These are phyloP conservation scores for Ophiosphaerella herpotricha DNA, from an alignment of 2,329 filamentous ascomycete genomes.

Conservation along the genomic window DNA sequence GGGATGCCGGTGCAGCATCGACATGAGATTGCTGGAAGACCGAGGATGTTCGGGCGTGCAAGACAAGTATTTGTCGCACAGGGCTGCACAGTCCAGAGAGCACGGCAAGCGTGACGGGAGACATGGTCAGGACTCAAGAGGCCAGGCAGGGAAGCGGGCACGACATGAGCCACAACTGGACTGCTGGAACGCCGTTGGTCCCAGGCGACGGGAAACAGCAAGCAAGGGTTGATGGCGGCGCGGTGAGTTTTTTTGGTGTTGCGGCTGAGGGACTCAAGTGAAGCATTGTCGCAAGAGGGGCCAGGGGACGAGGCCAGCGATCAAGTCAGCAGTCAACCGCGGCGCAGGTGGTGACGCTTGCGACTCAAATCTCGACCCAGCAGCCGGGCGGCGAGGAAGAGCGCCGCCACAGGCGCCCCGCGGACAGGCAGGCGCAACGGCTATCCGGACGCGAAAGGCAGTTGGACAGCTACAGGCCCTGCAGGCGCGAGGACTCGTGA, in stretches of 20 bases:
- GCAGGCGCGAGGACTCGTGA: constrained; percentile 9
- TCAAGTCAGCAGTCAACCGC: constrained; percentile 5
- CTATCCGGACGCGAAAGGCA: constrained; percentile 18
- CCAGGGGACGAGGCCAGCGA: background rate
- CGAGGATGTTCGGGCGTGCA: constrained; percentile 19
- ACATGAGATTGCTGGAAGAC: constrained; percentile 1
- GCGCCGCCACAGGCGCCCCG: constrained; percentile 4
- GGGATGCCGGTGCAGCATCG: constrained; percentile 18
- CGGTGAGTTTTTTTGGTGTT: constrained; percentile 19
- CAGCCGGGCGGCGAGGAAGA: background rate
- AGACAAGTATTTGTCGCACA: constrained; percentile 12
- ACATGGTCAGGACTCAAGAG: constrained; percentile 11
- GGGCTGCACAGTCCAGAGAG: background rate
- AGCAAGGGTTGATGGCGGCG: constrained; percentile 21
- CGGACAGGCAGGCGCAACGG: constrained; percentile 9
- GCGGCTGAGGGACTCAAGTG: constrained; percentile 29
- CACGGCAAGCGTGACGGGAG: constrained; percentile 4
- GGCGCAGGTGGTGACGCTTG: background rate
- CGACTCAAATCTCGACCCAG: constrained; percentile 4
- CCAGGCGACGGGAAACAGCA: constrained; percentile 38
- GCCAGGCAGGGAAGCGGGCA: constrained; percentile 29
- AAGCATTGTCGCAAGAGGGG: constrained; percentile 5
- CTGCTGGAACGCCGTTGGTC: constrained; percentile 46
- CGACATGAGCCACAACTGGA: constrained; percentile 40
- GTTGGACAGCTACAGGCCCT: no score